Evolutionary conservation across 257 asterid genomes (phyloP), one percentile per base, ranked within the genome.

Genomic region (Capsicum pubescens): DNA sequence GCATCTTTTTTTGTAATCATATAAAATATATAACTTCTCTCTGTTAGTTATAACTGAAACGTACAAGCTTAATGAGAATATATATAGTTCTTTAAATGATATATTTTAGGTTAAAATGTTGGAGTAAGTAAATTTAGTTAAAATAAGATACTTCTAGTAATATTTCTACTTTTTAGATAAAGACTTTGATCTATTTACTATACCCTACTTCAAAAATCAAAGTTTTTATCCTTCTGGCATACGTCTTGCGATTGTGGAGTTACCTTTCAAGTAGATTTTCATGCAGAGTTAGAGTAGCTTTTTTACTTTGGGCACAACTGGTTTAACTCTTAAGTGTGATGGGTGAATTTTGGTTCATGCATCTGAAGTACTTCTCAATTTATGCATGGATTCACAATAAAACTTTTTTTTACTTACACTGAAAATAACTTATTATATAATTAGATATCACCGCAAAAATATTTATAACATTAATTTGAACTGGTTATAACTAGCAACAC

Each of bases 211-310:
- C 71, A 80, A 87, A 84, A 84, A 78, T 61, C 63, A 82, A 80
- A 89, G 88, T 76, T 86, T 87, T 84, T 86, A 86, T 86, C 86
- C 86, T 85, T 87, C 91, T 89, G 92, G 88, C 90, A 85, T 50
- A 83, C 69, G 79, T 88, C 92, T 88, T 88, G 94, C 87, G 92
- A 83, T 10, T 80, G n/a, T 82, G 74, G 89, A 86, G 86, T 80
- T 88, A 76, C 17, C 16, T 17, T 10, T 39, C 14, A 17, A 4
- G 54, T 82, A 56, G 80, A 68, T 76, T 84, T 79, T 58, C 70
- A 26, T 61, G 56, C 64, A 69, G 42, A 32, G 67, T 72, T 86
- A 19, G 60, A 5, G 15, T 26, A 26, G 32, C 32, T 54, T 83
- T 81, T 86, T 79, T 63, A 87, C 61, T 55, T 21, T 67, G 32